Base-by-base conservation (phyloP, 2,329 filamentous ascomycete genomes). In the Trichoderma atroviride region DNA sequence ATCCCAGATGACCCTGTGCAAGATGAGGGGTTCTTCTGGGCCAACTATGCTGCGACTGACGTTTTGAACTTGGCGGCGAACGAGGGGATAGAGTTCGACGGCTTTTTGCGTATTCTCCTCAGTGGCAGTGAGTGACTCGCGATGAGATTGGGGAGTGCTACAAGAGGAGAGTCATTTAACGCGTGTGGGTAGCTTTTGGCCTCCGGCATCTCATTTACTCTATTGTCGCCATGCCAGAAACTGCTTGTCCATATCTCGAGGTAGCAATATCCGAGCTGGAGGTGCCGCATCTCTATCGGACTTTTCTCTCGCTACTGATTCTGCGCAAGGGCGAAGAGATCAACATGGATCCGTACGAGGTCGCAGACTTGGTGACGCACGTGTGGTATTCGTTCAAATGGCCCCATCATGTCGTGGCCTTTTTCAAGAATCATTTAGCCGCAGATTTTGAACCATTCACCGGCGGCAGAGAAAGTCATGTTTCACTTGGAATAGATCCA, bases 141-240 rank as follows among this genome's bases (percentile, higher is more conserved):
- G 40, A n/a, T n/a, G 2, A 19, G 16, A 3, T 43, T n/a, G 19
- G 10, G 4, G 33, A 43, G 6, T 60, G 19, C 4, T 11, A 31
- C n/a, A 9, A 43, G 9, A n/a, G 4, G 7, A 19, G 27, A 9
- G 16, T 14, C 22, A 0, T 24, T 27, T 63, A 9, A 57, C 37
- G 35, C 16, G 24, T 10, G 9, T 19, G 10, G 19, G 4, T 57
- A 78, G 76, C 69, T 5, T 71, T 67, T 2, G 59, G 61, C 4
- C 47, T 77, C 19, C 75, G 76, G 27, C 74, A 77, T 29, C 60
- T 77, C 37, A 73, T 78, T 22, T 75, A 76, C 62, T 73, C 73
- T 10, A 53, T 76, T 19, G 61, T 47, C 52, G 73, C 73, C 11
- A 27, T 77, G 55, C 73, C 74, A 5, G 56, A 68, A 4, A 73